Evolutionary conservation across 208 protist genomes (phyloP), one percentile per base, ranked within the genome.

Genomic region (Wallacemonas sp.): DNA sequence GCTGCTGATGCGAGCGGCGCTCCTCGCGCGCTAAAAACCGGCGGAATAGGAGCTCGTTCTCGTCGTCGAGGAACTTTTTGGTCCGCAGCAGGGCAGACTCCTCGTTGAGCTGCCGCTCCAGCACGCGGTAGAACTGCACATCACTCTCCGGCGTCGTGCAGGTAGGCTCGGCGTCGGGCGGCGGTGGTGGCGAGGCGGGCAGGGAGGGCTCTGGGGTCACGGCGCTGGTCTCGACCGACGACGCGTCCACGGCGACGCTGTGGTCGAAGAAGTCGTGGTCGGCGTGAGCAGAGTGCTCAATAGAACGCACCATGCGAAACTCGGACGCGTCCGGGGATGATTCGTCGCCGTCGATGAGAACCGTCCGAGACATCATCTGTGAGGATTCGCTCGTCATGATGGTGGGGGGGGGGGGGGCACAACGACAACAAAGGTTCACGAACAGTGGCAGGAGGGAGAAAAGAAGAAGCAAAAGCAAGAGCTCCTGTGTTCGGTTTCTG

Each of bases 301-400:
- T 16, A 22, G 48, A 23, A 4, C 52, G 31, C 7, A 59, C n/a
- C 14, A 59, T 8, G 16, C 52, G 32, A 25, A 59, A 59, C 20
- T 59, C 52, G 32, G 52, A 41, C 10, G 22, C 20, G 26, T 33
- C 52, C 26, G 52, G 32, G 5, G 76, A 73, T 42, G 76, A 67
- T 20, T 61, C 52, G n/a, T n/a, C n/a, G 42, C 74, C 62, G 44
- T 72, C 70, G 11, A 39, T 10, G 1, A 69, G 70, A 39, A 84
- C 67, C 57, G 81, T 70, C 20, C 68, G 68, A 0, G 81, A 76
- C 57, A 78, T 61, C 38, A 74, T 36, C 32, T 36, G 18, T 16
- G 62, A 29, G n/a, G 54, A 42, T 10, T 71, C 57, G 16, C 62
- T 39, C 12, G 32, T n/a, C 59, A 74, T 33, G 33, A 45, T 14